Evolutionary conservation across 768 basidiomycete species (phyloP).

Genomic region (Mycena pura): DNA sequence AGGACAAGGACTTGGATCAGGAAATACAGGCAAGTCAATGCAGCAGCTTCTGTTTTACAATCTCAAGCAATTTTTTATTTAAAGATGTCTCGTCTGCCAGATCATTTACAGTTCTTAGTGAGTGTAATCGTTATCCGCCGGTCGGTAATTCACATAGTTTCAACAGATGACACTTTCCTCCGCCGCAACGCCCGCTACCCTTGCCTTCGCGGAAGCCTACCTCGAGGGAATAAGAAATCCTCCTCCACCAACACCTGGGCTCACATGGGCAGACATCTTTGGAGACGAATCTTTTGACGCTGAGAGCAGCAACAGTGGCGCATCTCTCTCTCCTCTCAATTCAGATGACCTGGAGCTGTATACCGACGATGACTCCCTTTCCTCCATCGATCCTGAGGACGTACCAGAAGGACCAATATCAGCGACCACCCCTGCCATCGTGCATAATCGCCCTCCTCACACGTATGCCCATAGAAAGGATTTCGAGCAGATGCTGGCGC

Average conservation of each 20-base stretch:
- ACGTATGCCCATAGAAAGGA: constrained; percentile 55
- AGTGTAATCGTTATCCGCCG: constrained; percentile 22
- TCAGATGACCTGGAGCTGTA: constrained; percentile 61
- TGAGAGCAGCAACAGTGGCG: constrained; percentile 64
- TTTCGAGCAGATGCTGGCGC: constrained; percentile 65
- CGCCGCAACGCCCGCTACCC: constrained; percentile 56
- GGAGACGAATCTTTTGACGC: constrained; percentile 86
- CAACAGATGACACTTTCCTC: constrained; percentile 62
- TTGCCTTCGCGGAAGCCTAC: constrained; percentile 60
- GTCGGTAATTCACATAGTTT: neutral
- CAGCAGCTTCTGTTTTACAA: neutral
- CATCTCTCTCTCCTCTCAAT: constrained; percentile 71
- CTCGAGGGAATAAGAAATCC: constrained; percentile 57
- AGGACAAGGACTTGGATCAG: constrained; percentile 66
- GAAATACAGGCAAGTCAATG: constrained; percentile 59
- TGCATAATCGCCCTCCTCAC: constrained; percentile 35
- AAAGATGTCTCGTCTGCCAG: constrained; percentile 66
- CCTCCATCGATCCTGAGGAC: constrained; percentile 32
- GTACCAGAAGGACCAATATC: neutral
- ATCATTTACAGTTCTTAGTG: constrained; percentile 79
- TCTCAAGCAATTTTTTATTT: neutral
- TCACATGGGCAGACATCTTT: constrained; percentile 84
- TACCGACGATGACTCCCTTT: constrained; percentile 40
- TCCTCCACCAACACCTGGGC: constrained; percentile 41
- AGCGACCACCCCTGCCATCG: constrained; percentile 2